phyloP scores from a whole-genome alignment of 768 basidiomycete genomes.

The Lyophyllum shimeji region DNA sequence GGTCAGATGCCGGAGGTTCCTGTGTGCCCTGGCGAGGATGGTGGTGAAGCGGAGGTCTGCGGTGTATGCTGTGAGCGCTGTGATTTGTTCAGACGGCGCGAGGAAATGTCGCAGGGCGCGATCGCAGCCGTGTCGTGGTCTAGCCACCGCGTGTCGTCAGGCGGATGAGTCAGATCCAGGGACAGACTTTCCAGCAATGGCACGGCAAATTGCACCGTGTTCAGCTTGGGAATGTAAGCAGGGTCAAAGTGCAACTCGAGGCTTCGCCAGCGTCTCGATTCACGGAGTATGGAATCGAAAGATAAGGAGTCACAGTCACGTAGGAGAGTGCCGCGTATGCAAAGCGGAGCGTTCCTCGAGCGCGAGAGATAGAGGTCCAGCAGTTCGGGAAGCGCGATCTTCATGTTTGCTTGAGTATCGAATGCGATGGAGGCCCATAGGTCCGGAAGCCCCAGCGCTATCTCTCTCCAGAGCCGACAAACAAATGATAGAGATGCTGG shows the following conservation, averaged over 20 bases:
- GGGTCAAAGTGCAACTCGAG: not conserved
- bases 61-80: not conserved
- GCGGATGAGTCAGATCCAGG: not conserved
- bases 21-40: not conserved
- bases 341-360: not conserved
- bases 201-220: not conserved
- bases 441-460: not conserved
- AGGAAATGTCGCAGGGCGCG: not conserved
- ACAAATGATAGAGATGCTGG: not conserved
- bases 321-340: not conserved
- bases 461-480: conserved; percentile 1
- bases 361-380: not conserved
- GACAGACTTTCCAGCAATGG: not conserved
- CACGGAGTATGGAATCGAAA: not conserved
- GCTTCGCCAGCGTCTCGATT: not conserved
- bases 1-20: not conserved
- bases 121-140: not conserved
- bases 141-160: not conserved
- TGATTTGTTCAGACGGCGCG: not conserved
- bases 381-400: not conserved
- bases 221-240: not conserved
- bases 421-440: conserved; percentile 1
- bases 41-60: not conserved
- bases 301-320: not conserved
- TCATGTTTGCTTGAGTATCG: not conserved